Evolutionary conservation across 208 protist species (phyloP).

Genomic region (Leishmania turanica): DNA sequence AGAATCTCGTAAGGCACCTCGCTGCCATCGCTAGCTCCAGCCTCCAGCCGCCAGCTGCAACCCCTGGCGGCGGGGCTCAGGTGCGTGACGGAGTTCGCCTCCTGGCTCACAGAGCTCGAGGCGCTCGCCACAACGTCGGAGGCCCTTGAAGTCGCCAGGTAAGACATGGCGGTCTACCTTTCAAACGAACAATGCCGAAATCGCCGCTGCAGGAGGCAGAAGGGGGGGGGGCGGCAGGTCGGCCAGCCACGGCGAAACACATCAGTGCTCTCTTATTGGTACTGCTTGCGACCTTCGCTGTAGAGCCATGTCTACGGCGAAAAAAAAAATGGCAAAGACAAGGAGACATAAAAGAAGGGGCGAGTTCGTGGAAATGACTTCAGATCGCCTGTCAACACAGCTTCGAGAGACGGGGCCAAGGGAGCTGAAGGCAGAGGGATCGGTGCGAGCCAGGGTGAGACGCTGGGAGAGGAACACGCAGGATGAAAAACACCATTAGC

Average conservation of each 20-base stretch:
- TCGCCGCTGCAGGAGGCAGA: neutral
- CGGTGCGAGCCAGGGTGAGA: neutral
- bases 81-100: conserved; percentile 19
- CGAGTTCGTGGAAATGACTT: neutral
- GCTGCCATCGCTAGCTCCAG: conserved; percentile 1
- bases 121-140: neutral
- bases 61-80: neutral
- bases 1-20: conserved; percentile 27
- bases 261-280: neutral
- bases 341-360: neutral
- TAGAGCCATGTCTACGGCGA: neutral
- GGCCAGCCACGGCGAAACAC: neutral
- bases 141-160: neutral
- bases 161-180: neutral
- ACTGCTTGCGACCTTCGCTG: neutral
- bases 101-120: conserved; percentile 1
- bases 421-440: neutral
- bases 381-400: neutral
- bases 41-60: neutral
- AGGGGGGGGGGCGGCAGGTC: no score
- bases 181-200: neutral
- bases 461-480: neutral
- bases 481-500: neutral
- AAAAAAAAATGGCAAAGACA: neutral
- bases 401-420: no score